Base-by-base conservation (phyloP, 257 asterid species). In the Echium plantagineum region DNA sequence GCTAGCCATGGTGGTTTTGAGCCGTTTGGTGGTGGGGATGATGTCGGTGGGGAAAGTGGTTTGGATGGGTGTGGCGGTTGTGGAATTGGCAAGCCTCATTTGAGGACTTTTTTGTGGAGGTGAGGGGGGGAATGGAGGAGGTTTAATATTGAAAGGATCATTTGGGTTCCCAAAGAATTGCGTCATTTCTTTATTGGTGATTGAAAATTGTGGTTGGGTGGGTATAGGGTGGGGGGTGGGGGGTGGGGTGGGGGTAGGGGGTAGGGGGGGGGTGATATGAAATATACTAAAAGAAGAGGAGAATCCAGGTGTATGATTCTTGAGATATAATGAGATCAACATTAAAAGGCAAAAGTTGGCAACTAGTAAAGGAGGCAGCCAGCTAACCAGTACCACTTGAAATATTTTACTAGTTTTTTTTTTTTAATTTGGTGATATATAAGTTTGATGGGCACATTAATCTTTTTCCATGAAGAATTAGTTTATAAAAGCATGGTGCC, bases 271-370 rank as follows among this genome's bases (percentile, higher is more conserved):
- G n/a, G n/a, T n/a, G n/a, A n/a, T 24, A 24, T 24, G 1, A 42
- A 7, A 42, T 42, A 42, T 42, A 10, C 17, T 55, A 49, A 60
- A 21, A 46, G 71, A 70, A 70, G 62, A 38, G 68, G 17, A 38
- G 68, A 19, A 19, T 53, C 38, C 31, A 49, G 60, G 42, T 26
- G 65, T 32, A 42, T 10, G 49, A 42, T 10, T 42, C 49, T 42
- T 42, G 16, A 42, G 16, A 12, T 42, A 3, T 42, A 42, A 42
- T 42, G 61, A 59, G 10, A 58, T 68, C 64, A 49, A 55, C 67
- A 53, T 61, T 69, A 75, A 84, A 84, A 81, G 93, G 80, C 70
- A 63, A 84, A 81, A 75, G 76, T 77, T 81, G 93, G 93, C 77
- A 70, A 63, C 46, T 67, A 69, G 71, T 46, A 19, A 21, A 12